Conservation (phyloP, 768 basidiomycete species). For the Fibroporia radiculosa region DNA sequence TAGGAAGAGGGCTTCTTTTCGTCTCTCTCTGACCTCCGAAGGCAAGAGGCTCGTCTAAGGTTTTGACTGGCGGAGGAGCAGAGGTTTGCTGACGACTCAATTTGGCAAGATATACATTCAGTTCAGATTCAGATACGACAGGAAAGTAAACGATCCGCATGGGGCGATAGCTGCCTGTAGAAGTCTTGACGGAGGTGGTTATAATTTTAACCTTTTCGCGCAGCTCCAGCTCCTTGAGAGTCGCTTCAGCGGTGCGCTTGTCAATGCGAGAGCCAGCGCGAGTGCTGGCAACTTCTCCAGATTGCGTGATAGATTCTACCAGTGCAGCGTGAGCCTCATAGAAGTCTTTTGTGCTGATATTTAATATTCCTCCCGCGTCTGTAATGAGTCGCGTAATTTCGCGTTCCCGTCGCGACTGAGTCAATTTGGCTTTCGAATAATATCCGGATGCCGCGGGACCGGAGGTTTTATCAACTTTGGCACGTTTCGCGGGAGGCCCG, state of each 20-base stretch:
- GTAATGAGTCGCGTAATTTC: conserved; percentile 67
- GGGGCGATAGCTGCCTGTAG: conserved; percentile 51
- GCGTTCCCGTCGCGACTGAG: conserved; percentile 72
- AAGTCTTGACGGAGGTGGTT: conserved; percentile 52
- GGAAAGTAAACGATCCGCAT: conserved; percentile 63
- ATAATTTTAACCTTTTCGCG: conserved; percentile 65
- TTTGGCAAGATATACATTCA: conserved; percentile 53
- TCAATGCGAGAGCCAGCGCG: conserved; percentile 64
- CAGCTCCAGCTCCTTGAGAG: conserved; percentile 53
- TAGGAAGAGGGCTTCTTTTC: neutral
- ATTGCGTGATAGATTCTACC: conserved; percentile 46
- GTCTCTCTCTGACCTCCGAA: conserved; percentile 33
- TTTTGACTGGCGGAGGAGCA: conserved; percentile 32
- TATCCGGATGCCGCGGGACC: neutral
- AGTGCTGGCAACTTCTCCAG: conserved; percentile 64
- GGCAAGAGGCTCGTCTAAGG: conserved; percentile 46
- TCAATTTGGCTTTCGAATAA: conserved; percentile 54
- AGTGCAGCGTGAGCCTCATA: conserved; percentile 58
- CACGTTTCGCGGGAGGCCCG: conserved; percentile 9
- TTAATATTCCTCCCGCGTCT: conserved; percentile 57
- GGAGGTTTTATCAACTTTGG: conserved; percentile 6
- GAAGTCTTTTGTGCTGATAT: conserved; percentile 61
- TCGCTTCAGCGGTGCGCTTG: conserved; percentile 58
- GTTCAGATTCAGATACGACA: conserved; percentile 39
- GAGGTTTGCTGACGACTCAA: conserved; percentile 33